Evolutionary conservation across 305 asterid species (phyloP).

Genomic region (Fraxinus sp.): DNA sequence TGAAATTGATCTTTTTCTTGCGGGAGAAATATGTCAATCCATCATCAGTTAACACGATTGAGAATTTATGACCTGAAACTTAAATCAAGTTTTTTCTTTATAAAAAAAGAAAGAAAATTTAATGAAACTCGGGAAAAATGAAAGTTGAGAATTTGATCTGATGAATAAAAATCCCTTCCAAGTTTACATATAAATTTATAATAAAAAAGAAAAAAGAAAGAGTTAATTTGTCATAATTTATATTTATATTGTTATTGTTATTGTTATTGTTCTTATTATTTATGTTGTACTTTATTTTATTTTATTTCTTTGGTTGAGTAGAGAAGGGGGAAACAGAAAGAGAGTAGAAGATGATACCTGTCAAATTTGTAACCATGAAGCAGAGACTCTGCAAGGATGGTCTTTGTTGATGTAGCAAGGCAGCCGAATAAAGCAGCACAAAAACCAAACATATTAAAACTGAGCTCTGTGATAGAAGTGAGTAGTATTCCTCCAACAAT

Average conservation of each 20-base stretch:
- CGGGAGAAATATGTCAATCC: background rate
- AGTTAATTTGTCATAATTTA: background rate
- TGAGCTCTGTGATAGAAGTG: conserved; percentile 83
- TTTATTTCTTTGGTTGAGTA: background rate
- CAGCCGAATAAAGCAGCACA: conserved; percentile 93
- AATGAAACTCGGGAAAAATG: background rate
- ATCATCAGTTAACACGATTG: background rate
- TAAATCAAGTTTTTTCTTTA: background rate
- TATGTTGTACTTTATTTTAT: background rate
- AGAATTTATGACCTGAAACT: background rate
- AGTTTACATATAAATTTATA: background rate
- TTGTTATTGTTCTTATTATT: background rate
- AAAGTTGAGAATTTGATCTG: background rate
- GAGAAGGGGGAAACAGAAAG: background rate
- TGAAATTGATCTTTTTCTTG: background rate
- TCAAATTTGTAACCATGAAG: conserved; percentile 90
- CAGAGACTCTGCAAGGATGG: conserved; percentile 89
- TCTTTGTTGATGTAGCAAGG: conserved; percentile 85
- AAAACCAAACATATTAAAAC: conserved; percentile 78
- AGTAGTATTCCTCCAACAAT: conserved; percentile 94
- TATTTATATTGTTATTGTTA: background rate
- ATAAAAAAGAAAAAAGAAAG: background rate
- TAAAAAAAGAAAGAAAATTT: background rate
- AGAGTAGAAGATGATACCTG: conserved; percentile 45
- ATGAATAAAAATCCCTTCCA: background rate